These are phyloP conservation scores for Gnomoniopsis smithogilvyi DNA, from an alignment of 2,329 filamentous ascomycete species.

Conservation along the genomic window DNA sequence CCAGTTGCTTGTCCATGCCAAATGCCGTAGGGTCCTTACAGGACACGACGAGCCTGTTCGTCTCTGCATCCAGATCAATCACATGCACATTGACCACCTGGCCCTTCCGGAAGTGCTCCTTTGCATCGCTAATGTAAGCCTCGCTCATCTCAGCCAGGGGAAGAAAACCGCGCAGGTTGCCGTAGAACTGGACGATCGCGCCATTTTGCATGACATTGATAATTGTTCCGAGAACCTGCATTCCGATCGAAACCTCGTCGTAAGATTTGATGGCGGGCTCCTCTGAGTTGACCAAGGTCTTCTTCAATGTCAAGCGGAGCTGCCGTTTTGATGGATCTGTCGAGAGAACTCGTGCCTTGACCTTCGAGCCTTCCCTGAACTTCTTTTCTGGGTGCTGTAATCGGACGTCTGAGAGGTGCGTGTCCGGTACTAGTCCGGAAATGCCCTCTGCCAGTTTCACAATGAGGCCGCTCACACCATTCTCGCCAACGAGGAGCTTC, in stretches of 20 bases:
- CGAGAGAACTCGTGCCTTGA: constrained; percentile 84
- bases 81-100: constrained; percentile 91
- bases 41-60: constrained; percentile 75
- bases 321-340: constrained; percentile 72
- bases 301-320: constrained; percentile 88
- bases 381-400: constrained; percentile 95
- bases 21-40: constrained; percentile 87
- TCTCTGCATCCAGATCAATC: constrained; percentile 71
- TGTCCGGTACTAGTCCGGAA: constrained; percentile 80
- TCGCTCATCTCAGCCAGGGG: constrained; percentile 98
- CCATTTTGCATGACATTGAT: constrained; percentile 75
- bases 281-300: constrained; percentile 88
- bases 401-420: constrained; percentile 83
- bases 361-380: constrained; percentile 79
- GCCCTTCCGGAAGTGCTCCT: constrained; percentile 82
- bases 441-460: constrained; percentile 84
- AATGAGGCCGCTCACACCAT: constrained; percentile 77
- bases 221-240: constrained; percentile 82
- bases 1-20: constrained; percentile 70
- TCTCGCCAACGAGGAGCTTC: constrained; percentile 74
- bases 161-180: constrained; percentile 76
- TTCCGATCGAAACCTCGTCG: constrained; percentile 67
- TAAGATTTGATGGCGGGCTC: constrained; percentile 75
- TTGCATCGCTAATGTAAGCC: constrained; percentile 85
- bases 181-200: constrained; percentile 91